Evolutionary conservation across 2,329 filamentous ascomycete genomes (phyloP), one percentile per base, ranked within the genome.

Genomic region (Sporothrix brasiliensis): DNA sequence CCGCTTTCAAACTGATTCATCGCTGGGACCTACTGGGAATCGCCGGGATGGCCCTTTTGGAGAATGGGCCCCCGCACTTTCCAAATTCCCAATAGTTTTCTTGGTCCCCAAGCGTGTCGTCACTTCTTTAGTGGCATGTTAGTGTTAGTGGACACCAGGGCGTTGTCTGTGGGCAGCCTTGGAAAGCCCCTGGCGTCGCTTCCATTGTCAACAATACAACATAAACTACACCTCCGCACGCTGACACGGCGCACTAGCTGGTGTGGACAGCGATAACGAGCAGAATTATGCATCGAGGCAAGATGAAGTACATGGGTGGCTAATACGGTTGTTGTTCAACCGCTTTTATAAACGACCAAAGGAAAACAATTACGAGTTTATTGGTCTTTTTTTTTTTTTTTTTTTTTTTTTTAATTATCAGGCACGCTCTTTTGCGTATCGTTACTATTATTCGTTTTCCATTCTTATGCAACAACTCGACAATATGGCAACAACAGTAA

Each of bases 11-110:
- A 50, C 52, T 68, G 67, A 60, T 49, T 60, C 53, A 58, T 49
- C 41, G 41, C 60, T 11, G 41, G 58, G 58, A n/a, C 30, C 63
- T 11, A 30, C 27, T 30, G 27, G 27, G 27, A 30, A 30, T 5
- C 27, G 27, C 27, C 27, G 27, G 27, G 27, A 30, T 30, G 27
- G 27, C 21, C 53, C 53, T 14, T 60, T 69, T 69, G 67, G 67
- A 63, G 54, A 69, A 27, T 54, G 49, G 56, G 54, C 49, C 47
- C 58, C 58, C 54, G 53, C 54, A 60, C 54, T 27, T 61, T 44
- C 53, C 66, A 56, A 24, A 60, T 27, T 4, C 50, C 21, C 50
- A 9, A 27, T 53, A 27, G 50, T 53, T 53, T 53, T 47, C 11
- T 14, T 16, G 3, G 44, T 14, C 44, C 6, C 13, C 24, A 19